A percentile compares a stretch with the other conserved stretches of the same genome.
Evolutionary conservation across 2,329 filamentous ascomycete species (phyloP).

Genomic region (Teratosphaeria pseudoeucalypti): DNA sequence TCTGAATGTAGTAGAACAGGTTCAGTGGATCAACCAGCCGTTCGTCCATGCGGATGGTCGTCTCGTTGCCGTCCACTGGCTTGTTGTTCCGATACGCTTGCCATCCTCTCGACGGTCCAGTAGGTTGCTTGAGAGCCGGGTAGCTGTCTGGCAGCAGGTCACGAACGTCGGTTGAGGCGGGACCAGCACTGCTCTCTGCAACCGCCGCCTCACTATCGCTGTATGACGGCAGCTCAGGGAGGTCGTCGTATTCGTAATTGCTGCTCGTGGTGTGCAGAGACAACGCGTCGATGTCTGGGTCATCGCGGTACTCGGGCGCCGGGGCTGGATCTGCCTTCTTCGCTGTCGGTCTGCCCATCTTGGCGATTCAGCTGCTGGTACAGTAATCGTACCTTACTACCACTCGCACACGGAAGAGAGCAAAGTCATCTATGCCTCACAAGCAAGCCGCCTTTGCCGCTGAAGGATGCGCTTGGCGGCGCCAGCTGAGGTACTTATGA

Average conservation of each 20-base stretch:
- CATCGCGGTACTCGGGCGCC: conserved; percentile 11
- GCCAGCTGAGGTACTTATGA: not conserved
- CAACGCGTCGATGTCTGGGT: conserved; percentile 16
- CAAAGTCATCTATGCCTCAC: not conserved
- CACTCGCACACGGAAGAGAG: not conserved
- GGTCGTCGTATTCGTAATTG: conserved; percentile 20
- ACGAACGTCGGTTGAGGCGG: not conserved
- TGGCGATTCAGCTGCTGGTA: not conserved
- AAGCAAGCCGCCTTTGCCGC: not conserved
- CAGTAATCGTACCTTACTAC: not conserved
- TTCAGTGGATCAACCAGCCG: conserved; percentile 12
- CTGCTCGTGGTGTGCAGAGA: conserved; percentile 20
- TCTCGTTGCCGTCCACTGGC: conserved; percentile 9
- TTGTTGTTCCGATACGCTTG: conserved; percentile 1
- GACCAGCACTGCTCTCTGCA: not conserved
- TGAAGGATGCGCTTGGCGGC: not conserved
- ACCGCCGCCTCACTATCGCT: conserved; percentile 15
- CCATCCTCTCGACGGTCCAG: not conserved
- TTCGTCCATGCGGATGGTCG: conserved; percentile 20
- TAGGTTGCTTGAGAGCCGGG: conserved; percentile 5
- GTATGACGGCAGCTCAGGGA: conserved; percentile 18
- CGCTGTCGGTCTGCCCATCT: conserved; percentile 2
- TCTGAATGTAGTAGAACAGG: conserved; percentile 16
- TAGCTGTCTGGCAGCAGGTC: conserved; percentile 8
- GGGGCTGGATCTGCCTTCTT: not conserved